These are phyloP conservation scores for Annulohypoxylon nitens DNA, from an alignment of 495 filamentous ascomycete genomes.

Conservation along the genomic window DNA sequence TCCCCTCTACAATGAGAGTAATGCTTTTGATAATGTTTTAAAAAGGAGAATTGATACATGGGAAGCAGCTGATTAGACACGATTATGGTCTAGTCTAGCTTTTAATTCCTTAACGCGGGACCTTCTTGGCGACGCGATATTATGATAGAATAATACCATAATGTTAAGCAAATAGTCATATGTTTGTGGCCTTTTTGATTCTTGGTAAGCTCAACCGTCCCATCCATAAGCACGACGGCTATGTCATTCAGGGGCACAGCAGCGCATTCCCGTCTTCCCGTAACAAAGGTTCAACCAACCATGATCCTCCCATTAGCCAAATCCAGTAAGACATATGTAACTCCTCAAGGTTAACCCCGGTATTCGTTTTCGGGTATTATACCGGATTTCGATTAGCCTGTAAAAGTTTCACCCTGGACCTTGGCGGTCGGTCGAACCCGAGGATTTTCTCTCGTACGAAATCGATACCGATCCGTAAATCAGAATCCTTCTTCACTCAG, in stretches of 20 bases:
- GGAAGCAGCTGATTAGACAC: not conserved
- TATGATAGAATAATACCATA: slow-evolving; percentile 1
- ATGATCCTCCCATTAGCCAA: not conserved
- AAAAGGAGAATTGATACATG: not conserved
- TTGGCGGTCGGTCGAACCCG: not conserved
- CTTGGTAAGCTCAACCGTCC: not conserved
- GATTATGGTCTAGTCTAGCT: not conserved
- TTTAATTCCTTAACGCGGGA: not conserved
- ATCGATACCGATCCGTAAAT: not conserved
- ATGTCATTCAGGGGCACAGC: slow-evolving; percentile 3
- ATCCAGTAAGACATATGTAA: not conserved
- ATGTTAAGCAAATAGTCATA: not conserved
- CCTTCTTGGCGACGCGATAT: not conserved
- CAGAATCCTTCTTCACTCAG: not conserved
- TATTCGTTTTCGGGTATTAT: slow-evolving; percentile 1
- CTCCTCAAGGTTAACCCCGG: not conserved
- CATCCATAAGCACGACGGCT: not conserved
- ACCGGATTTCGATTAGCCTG: slow-evolving; percentile 9
- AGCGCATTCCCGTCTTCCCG: not conserved
- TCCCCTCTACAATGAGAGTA: not conserved
- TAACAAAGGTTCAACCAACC: not conserved
- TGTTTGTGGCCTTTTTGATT: not conserved
- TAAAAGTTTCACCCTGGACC: not conserved
- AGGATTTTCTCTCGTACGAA: slow-evolving; percentile 5
- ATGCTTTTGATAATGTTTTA: not conserved